Conservation (phyloP, 2,329 filamentous ascomycete species). For the Cyanodermella asteris region DNA sequence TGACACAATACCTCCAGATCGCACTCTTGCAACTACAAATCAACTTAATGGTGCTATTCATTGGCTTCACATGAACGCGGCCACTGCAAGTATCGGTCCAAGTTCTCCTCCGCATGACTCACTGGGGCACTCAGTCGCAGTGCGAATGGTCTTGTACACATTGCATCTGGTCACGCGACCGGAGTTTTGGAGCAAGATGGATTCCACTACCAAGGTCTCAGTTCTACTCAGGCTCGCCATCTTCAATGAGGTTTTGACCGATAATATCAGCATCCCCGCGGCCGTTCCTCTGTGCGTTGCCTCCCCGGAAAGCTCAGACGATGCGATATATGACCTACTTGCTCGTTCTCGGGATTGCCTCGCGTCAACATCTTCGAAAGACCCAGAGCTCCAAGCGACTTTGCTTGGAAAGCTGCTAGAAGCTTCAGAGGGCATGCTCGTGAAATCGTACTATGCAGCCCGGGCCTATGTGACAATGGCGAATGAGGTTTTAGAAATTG, state of each 20-base stretch:
- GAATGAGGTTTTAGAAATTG: constrained; percentile 19
- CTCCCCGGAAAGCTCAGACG: constrained; percentile 25
- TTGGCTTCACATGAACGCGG: constrained; percentile 23
- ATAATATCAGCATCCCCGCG: constrained; percentile 34
- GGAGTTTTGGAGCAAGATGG: constrained; percentile 15
- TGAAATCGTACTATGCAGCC: constrained; percentile 20
- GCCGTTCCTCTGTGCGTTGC: constrained; percentile 31
- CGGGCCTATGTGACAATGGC: constrained; percentile 17
- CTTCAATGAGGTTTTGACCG: constrained; percentile 34
- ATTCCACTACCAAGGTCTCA: constrained; percentile 14
- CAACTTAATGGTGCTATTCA: constrained; percentile 48
- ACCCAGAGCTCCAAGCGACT: constrained; percentile 1
- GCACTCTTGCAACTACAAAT: constrained; percentile 53
- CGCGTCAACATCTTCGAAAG: constrained; percentile 4
- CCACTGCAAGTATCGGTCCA: not conserved
- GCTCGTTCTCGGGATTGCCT: constrained; percentile 24
- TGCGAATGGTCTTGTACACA: constrained; percentile 55
- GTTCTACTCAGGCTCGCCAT: constrained; percentile 31
- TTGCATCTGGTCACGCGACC: constrained; percentile 30
- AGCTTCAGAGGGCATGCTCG: constrained; percentile 9
- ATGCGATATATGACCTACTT: constrained; percentile 30
- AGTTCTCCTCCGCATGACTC: constrained; percentile 34
- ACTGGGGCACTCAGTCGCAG: constrained; percentile 47
- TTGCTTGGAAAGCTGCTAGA: constrained; percentile 9
- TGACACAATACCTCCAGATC: constrained; percentile 29